These are phyloP conservation scores for Entomortierella beljakovae DNA, from an alignment of 192 early-diverging fungal genomes.

Conservation along the genomic window DNA sequence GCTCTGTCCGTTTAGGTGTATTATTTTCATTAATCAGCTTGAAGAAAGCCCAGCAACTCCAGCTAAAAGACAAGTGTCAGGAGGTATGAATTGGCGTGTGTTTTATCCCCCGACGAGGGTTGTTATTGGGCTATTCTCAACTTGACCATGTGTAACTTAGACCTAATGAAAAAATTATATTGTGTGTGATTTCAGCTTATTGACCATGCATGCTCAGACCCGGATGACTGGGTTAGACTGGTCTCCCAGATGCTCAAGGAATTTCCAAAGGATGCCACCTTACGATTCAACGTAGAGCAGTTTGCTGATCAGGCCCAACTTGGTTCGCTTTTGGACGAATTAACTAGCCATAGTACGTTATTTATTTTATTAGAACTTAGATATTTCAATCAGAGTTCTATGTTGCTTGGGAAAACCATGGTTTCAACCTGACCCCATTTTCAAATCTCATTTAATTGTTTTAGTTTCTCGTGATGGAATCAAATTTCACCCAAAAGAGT, in stretches of 20 bases:
- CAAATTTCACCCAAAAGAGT: constrained; percentile 52
- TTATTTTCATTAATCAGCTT: constrained; percentile 50
- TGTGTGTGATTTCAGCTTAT: constrained; percentile 22
- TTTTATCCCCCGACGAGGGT: too few species aligned
- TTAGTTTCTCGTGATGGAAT: constrained; percentile 38
- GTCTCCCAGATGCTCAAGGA: constrained; percentile 45
- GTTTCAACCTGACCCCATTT: too few species aligned
- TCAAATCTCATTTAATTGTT: not conserved
- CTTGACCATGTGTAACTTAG: not conserved
- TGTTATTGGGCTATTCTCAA: too few species aligned
- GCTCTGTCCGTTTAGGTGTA: constrained; percentile 36
- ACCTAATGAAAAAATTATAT: not conserved
- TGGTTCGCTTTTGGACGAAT: constrained; percentile 18
- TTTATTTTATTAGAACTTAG: not conserved
- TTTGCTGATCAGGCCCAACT: constrained; percentile 44
- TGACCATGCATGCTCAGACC: constrained; percentile 31
- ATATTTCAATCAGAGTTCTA: not conserved
- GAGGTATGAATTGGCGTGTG: constrained; percentile 20
- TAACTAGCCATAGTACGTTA: constrained; percentile 34
- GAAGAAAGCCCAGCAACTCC: constrained; percentile 43
- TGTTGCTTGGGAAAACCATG: too few species aligned
- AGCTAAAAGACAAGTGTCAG: constrained; percentile 37
- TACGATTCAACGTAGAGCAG: constrained; percentile 48
- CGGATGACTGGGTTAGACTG: constrained; percentile 45
- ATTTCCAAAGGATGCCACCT: constrained; percentile 31